phyloP scores from a whole-genome alignment of 177 flowering plant species.

The Vitis hybrid region DNA sequence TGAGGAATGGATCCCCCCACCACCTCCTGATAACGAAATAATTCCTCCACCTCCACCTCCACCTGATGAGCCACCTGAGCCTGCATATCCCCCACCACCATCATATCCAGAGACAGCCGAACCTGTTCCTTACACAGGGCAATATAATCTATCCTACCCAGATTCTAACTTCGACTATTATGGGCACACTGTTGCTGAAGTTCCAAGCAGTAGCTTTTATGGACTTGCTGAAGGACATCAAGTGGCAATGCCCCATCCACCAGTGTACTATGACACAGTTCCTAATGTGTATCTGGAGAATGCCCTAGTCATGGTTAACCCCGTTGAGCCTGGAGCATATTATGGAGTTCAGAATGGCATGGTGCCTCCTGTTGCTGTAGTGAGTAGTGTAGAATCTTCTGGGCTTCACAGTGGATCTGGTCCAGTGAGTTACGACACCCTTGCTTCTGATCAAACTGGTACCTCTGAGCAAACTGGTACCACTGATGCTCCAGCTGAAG shows the following conservation, averaged over 20 bases:
- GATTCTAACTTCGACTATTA: slow-evolving; percentile 48
- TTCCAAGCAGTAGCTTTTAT: slow-evolving; percentile 41
- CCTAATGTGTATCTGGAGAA: slow-evolving; percentile 38
- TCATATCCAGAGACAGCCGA: slow-evolving; percentile 40
- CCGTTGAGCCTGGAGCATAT: slow-evolving; percentile 45
- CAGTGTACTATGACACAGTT: slow-evolving; percentile 43
- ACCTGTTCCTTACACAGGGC: slow-evolving; percentile 48
- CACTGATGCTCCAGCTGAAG: slow-evolving; percentile 18
- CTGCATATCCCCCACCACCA: slow-evolving; percentile 35
- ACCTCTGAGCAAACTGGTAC: slow-evolving; percentile 21
- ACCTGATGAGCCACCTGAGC: slow-evolving; percentile 58
- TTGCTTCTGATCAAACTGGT: slow-evolving; percentile 27
- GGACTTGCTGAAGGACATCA: slow-evolving; percentile 50
- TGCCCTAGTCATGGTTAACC: slow-evolving; percentile 39
- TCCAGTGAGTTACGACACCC: slow-evolving; percentile 22
- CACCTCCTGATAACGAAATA: slow-evolving; percentile 80
- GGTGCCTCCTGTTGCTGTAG: slow-evolving; percentile 29
- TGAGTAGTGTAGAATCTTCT: slow-evolving; percentile 32
- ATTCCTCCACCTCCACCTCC: slow-evolving; percentile 75
- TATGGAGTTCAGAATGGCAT: slow-evolving; percentile 51
- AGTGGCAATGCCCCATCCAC: slow-evolving; percentile 35
- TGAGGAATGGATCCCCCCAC: slow-evolving; percentile 95
- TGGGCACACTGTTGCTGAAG: slow-evolving; percentile 42
- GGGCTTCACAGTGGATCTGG: slow-evolving; percentile 27
- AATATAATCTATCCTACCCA: slow-evolving; percentile 44